Evolutionary conservation across 768 basidiomycete genomes (phyloP), one percentile per base, ranked within the genome.

Genomic region (Russula lepida): DNA sequence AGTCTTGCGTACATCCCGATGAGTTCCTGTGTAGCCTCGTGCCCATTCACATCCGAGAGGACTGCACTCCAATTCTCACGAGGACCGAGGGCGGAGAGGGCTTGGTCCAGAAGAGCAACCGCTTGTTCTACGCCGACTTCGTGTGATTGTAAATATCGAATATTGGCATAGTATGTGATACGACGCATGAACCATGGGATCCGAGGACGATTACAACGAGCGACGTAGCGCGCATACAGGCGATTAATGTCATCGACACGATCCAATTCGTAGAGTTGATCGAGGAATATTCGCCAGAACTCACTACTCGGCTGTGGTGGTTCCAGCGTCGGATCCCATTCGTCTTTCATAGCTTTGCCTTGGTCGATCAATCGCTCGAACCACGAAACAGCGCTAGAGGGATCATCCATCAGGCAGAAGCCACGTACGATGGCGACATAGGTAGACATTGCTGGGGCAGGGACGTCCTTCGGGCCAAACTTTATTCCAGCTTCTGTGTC

Each of bases 311-410:
- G 89, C 12, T 79, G 77, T 4, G 77, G 71, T 19, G 82, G 77
- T 0, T 70, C 70, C 11, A 69, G 72, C 7, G 78, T 70, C 1
- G 82, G 71, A 53, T 78, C 73, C 64, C 75, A 81, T 1, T 77
- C 77, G 63, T 76, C 57, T 17, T 58, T 58, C 2, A 68, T 35
- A 65, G 58, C 62, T 66, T 65, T 68, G 69, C 66, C 71, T 59
- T 83, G 80, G 28, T 72, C 69, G 49, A 87, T 72, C 32, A 92
- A 76, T 50, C 81, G 79, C 44, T 84, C 76, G 66, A 87, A 89
- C 92, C 92, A 95, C 6, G 75, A 70, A 46, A 85, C 66, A 0
- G 90, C 90, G 0, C 81, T 84, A 2, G 73, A 66, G 6, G 85
- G 67, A 68, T 94, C 92, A 13, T 81, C 82, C 11, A 73, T 70